Evolutionary conservation across 768 basidiomycete species (phyloP).

Genomic region (Mycena sanguinolenta): DNA sequence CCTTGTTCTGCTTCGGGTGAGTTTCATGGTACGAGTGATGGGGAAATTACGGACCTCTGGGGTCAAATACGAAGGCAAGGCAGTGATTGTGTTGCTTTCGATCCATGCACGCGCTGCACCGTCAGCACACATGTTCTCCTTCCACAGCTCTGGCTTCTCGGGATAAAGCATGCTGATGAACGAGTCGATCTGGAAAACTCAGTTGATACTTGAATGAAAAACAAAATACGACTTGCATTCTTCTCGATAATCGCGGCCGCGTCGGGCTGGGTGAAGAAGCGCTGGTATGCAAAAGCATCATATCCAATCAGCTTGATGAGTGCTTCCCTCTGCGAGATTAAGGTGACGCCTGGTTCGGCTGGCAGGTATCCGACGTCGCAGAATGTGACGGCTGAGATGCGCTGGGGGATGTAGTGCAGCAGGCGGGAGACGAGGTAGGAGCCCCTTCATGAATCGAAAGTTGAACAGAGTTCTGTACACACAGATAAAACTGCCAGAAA

Average conservation of each 20-base stretch:
- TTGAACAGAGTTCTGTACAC: no score
- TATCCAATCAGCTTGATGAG: slow-evolving; percentile 13
- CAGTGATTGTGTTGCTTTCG: slow-evolving; percentile 43
- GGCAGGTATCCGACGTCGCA: slow-evolving; percentile 50
- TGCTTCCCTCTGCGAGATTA: slow-evolving; percentile 31
- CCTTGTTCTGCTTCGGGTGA: not conserved
- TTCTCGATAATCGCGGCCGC: slow-evolving; percentile 51
- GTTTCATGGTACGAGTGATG: not conserved
- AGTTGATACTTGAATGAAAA: not conserved
- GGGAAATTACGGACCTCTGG: slow-evolving; percentile 42
- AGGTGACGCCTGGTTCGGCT: slow-evolving; percentile 35
- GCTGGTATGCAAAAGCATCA: slow-evolving; percentile 21
- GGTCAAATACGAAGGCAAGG: slow-evolving; percentile 47
- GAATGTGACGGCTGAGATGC: slow-evolving; percentile 58
- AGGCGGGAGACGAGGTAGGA: slow-evolving; percentile 48
- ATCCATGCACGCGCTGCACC: slow-evolving; percentile 55
- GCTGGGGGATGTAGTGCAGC: slow-evolving; percentile 51
- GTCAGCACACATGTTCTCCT: slow-evolving; percentile 49
- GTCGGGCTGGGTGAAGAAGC: slow-evolving; percentile 41
- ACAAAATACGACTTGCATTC: slow-evolving; percentile 44
- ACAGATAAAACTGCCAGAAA: no score
- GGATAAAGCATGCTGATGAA: slow-evolving; percentile 52
- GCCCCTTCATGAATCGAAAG: slow-evolving; percentile 51
- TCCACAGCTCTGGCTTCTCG: slow-evolving; percentile 51
- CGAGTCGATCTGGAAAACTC: slow-evolving; percentile 45